Conservation (phyloP, 129 eudicot species). For the Flaveria ramosissima region DNA sequence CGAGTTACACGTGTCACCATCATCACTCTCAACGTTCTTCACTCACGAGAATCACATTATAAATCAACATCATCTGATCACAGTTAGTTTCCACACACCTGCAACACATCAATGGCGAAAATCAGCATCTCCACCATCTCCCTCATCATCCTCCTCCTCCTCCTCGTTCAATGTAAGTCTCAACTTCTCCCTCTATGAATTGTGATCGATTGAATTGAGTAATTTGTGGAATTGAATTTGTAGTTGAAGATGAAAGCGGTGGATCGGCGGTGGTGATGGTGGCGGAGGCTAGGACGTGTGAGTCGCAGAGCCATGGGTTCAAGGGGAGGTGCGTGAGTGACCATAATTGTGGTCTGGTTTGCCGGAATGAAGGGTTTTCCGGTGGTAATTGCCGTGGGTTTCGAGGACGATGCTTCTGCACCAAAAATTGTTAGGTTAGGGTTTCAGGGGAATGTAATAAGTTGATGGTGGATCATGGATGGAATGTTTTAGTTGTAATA, state of each 20-base stretch:
- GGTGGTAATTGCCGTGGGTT: slow-evolving; percentile 23
- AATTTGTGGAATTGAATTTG: not conserved
- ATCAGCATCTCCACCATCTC: slow-evolving; percentile 20
- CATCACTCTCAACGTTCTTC: not conserved
- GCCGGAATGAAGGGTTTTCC: slow-evolving; percentile 27
- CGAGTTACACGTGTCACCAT: not conserved
- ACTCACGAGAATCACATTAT: not conserved
- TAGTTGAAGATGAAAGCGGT: slow-evolving; percentile 22
- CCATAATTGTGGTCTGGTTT: slow-evolving; percentile 29
- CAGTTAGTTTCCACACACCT: too few relatives aligned
- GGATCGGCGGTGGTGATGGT: slow-evolving; percentile 4
- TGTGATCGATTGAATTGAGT: too few relatives aligned
- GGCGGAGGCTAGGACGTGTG: slow-evolving; percentile 31
- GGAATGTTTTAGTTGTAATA: not conserved
- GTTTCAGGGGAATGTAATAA: not conserved
- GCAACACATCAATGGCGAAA: slow-evolving; percentile 10
- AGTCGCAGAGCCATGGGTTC: slow-evolving; percentile 36
- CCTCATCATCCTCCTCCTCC: slow-evolving; percentile 17
- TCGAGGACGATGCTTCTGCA: slow-evolving; percentile 35
- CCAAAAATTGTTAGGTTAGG: slow-evolving; percentile 24
- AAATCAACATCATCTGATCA: too few relatives aligned
- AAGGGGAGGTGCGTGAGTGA: slow-evolving; percentile 29
- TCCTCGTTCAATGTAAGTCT: slow-evolving; percentile 15
- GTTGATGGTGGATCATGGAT: too few relatives aligned
- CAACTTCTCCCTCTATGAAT: not conserved